Base-by-base conservation (phyloP, 768 basidiomycete species). In the Pleurotus cornucopiae region DNA sequence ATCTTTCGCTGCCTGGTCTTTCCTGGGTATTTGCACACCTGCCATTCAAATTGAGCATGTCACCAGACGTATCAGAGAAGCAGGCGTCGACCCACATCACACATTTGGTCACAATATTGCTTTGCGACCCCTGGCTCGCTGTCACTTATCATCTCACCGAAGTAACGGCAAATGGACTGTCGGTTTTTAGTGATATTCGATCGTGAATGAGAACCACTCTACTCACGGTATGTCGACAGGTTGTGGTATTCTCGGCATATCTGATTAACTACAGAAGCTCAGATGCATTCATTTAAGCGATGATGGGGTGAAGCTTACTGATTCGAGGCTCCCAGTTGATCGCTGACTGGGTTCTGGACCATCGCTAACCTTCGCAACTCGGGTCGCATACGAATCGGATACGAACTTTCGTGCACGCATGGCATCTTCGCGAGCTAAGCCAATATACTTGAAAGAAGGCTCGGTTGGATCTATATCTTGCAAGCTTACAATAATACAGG, bases 1-100 rank as follows among this genome's bases (percentile, higher is more conserved):
- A 30, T 55, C 55, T 80, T 77, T 23, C 77, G 76, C 2, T 66
- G 70, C 51, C 67, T 75, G 0, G 82, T 79, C 70, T 85, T 91
- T 20, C 85, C 84, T 0, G 89, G 87, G 59, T 84, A 83, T 69
- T 88, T 90, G 72, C 91, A 93, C 2, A 91, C 78, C 91, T 92
- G 54, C 9, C 20, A 14, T 11, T 46, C n/a, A 46, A 2, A 44
- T 21, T 37, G 16, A 34, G 25, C 16, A 23, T 6, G 46, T 37
- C 14, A 2, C 11, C 18, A 20, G 7, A 54, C 40, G 54, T 11
- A 55, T 26, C 7, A 34, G 18, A n/a, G 34, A 46, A 37, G 18
- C 38, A 5, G 25, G 18, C 4, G 62, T 9, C 30, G 30, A 34
- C 84, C 21, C 63, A 91, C 91, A 66, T 94, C 91, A 62, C 91